Base-by-base conservation (phyloP, 495 filamentous ascomycete species). In the Cercophora newfieldiana region DNA sequence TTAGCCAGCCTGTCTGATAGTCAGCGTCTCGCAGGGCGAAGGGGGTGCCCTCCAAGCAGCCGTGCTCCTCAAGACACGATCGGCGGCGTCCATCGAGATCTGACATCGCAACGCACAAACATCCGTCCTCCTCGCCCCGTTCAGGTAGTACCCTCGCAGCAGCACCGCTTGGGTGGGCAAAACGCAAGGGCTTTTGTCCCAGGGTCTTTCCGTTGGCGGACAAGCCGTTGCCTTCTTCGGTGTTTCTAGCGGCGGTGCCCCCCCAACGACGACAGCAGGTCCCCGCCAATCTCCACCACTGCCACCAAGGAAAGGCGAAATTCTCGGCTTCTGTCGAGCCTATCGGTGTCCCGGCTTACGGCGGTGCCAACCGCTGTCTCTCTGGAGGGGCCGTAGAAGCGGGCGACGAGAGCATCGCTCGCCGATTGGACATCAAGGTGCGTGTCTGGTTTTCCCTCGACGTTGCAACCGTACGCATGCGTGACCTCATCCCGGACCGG, bases 251-350 rank as follows among this genome's bases (percentile, higher is more conserved):
- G 54, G 54, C 24, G 29, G 21, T 53, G n/a, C n/a, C 50, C 19
- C 14, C 55, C 26, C 25, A 19, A 18, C 19, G 55, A 21, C 25
- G 55, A 30, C n/a, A n/a, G n/a, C n/a, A n/a, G 55, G 55, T 28
- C 26, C 25, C 55, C 55, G 26, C 55, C 55, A 58, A 58, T 58
- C 26, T 30, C 55, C 55, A 26, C n/a, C n/a, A n/a, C n/a, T n/a
- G n/a, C n/a, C 12, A 19, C 18, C 25, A 7, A 58, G 8, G 8
- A 7, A 55, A 21, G 26, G 25, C 29, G 24, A 58, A 58, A 58
- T 58, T n/a, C 55, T 58, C 26, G 55, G 55, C 55, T 58, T 33
- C 26, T n/a, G 14, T 21, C n/a, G 24, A 30, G 8, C 26, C 14
- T 58, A 58, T 58, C 55, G 26, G 26, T 33, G 55, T 16, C 29